phyloP scores from a whole-genome alignment of 2,329 filamentous ascomycete species.

The Mollisia scopiformis region DNA sequence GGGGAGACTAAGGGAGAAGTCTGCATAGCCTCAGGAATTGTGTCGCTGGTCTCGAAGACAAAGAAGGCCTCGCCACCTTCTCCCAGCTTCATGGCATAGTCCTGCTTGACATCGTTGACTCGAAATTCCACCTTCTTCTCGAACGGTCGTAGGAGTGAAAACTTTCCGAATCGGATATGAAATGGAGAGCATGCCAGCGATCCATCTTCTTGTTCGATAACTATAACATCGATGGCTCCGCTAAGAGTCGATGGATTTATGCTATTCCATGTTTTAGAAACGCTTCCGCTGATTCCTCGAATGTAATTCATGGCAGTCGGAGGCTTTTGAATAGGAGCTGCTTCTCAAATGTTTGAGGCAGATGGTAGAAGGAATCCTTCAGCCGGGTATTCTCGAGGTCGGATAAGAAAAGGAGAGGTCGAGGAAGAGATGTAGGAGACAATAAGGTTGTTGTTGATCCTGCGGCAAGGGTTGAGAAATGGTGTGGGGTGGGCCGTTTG shows the following conservation, averaged over 20 bases:
- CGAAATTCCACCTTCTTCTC: slow-evolving; percentile 99
- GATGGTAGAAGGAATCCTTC: slow-evolving; percentile 1
- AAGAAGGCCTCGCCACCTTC: slow-evolving; percentile 99
- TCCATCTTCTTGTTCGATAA: slow-evolving; percentile 95
- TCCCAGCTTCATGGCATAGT: slow-evolving; percentile 97
- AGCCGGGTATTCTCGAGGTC: too few species aligned
- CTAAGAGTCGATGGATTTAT: slow-evolving; percentile 98
- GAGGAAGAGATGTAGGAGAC: not conserved
- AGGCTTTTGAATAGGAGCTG: not conserved
- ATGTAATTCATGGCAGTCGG: slow-evolving; percentile 90
- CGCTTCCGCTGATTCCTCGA: slow-evolving; percentile 88
- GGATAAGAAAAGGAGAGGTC: slow-evolving; percentile 1
- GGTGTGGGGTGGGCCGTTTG: slow-evolving; percentile 5
- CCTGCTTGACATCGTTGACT: slow-evolving; percentile 89
- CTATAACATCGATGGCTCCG: slow-evolving; percentile 98
- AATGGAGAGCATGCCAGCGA: slow-evolving; percentile 90
- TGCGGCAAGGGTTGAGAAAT: not conserved
- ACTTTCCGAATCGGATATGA: slow-evolving; percentile 98
- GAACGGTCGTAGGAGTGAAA: slow-evolving; percentile 89
- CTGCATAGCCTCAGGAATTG: slow-evolving; percentile 89
- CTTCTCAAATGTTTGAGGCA: not conserved
- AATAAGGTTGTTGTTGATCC: not conserved
- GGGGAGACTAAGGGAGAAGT: slow-evolving; percentile 94
- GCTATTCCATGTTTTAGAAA: slow-evolving; percentile 98
- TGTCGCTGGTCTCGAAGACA: slow-evolving; percentile 92